Base-by-base conservation (phyloP, 495 filamentous ascomycete species). In the Xylaria longipes region DNA sequence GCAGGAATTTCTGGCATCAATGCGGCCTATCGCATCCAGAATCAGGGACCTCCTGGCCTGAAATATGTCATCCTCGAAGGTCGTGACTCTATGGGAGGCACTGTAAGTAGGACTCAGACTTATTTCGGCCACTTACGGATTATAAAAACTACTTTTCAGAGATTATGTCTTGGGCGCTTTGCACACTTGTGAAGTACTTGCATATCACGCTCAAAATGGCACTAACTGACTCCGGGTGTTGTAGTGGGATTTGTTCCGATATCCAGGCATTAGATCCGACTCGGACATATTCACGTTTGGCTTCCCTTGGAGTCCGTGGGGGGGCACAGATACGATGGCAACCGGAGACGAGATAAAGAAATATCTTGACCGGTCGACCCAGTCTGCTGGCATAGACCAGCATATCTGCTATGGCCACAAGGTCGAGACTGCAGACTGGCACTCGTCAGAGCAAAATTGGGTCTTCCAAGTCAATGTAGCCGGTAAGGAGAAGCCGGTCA, bases 1-100 rank as follows among this genome's bases (percentile, higher is more conserved):
- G 91, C 92, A 1, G 92, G 92, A 31, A 88, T 95, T 70, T 91
- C 89, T 60, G 93, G 92, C 69, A 91, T 94, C 82, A 94, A 95
- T 76, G 83, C 89, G 52, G 92, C 84, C 25, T 93, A 94, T 74
- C 87, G 89, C 5, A 73, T 95, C 0, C 91, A 93, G 75, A 83
- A 82, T 2, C 80, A 88, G 71, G 77, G 89, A 3, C 90, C 92
- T 0, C 73, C 84, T 46, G 80, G 82, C 66, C 81, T 74, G 50
- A 71, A 25, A 71, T 92, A 88, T 76, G 82, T 87, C 58, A 86
- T 94, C 66, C 84, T 93, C 45, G 91, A 93, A 78, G 80, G 84
- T 1, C 89, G 91, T 43, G 75, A 83, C 65, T 81, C 79, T 2
- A 80, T 93, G 2, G 91, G 91, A 17, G 91, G 91, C 5, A 94